A percentile compares a stretch with the other conserved stretches of the same genome.
phyloP scores from a whole-genome alignment of 2,329 filamentous ascomycete genomes.

The Aspergillus sp. region DNA sequence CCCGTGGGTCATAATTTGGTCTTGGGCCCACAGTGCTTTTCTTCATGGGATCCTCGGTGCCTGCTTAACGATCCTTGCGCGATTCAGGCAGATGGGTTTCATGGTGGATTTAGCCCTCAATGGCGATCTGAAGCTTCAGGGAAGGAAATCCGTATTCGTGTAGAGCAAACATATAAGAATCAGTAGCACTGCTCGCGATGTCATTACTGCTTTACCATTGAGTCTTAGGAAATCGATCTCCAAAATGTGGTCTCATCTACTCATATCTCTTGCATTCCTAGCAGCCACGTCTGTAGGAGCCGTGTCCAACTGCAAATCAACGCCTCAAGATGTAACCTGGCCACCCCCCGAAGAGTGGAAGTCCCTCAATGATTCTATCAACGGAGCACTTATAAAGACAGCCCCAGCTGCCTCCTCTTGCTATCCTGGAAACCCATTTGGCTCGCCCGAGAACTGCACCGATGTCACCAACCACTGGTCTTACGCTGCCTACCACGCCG shows the following conservation, averaged over 20 bases:
- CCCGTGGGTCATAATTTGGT: too few species aligned
- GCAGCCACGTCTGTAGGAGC: not conserved
- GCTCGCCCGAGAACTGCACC: conserved; percentile 25
- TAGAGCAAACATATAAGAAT: too few species aligned
- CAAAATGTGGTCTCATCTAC: not conserved
- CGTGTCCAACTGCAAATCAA: conserved; percentile 14
- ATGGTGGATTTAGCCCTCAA: too few species aligned
- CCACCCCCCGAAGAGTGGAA: conserved; percentile 22
- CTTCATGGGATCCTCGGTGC: too few species aligned
- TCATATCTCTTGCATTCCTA: not conserved
- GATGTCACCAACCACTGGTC: conserved; percentile 29
- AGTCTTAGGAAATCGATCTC: too few species aligned
- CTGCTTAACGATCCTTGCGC: too few species aligned
- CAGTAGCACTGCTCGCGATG: too few species aligned
- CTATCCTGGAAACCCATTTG: conserved; percentile 29
- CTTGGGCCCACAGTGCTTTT: too few species aligned
- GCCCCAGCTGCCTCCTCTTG: conserved; percentile 32
- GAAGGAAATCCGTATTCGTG: too few species aligned
- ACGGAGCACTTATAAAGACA: conserved; percentile 24
- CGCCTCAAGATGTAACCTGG: conserved; percentile 19
- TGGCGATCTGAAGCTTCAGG: too few species aligned
- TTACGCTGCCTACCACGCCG: conserved; percentile 29
- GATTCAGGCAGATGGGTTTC: too few species aligned
- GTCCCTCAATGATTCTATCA: conserved; percentile 22
- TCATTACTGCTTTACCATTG: too few species aligned